A percentile compares a stretch with the other conserved stretches of the same genome.
phyloP scores from a whole-genome alignment of 2,329 filamentous ascomycete species.

The Periconia sp. region DNA sequence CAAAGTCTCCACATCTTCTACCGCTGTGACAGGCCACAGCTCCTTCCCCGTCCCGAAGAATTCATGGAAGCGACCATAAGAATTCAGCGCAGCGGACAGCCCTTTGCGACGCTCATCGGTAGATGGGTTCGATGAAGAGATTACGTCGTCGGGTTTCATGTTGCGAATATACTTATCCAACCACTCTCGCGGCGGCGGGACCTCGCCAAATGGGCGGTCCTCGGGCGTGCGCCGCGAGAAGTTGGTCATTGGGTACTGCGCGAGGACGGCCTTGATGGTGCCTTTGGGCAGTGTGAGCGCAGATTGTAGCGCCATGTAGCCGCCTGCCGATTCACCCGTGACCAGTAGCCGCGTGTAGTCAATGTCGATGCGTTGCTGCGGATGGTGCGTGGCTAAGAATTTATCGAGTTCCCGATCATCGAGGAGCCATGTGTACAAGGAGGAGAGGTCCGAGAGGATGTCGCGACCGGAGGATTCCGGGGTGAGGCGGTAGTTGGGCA shows the following conservation, averaged over 20 bases:
- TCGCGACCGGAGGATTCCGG: constrained; percentile 52
- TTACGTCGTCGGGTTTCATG: constrained; percentile 17
- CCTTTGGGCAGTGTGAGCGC: constrained; percentile 21
- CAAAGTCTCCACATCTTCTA: constrained; percentile 25
- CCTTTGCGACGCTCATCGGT: constrained; percentile 9
- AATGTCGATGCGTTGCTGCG: constrained; percentile 8
- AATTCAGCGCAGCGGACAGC: constrained; percentile 19
- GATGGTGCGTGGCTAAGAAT: constrained; percentile 23
- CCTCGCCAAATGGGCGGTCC: constrained; percentile 2
- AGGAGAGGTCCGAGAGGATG: constrained; percentile 50
- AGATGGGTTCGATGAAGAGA: constrained; percentile 22
- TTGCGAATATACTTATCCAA: constrained; percentile 26
- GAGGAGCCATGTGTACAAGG: constrained; percentile 52
- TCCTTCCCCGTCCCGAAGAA: constrained; percentile 28
- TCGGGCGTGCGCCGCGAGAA: constrained; percentile 6
- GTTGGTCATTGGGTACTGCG: constrained; percentile 34
- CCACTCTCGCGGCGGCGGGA: constrained; percentile 11
- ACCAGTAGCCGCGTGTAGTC: constrained; percentile 34
- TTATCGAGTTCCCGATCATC: not conserved
- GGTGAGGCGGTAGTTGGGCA: constrained; percentile 55
- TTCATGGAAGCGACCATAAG: constrained; percentile 23
- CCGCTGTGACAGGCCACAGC: constrained; percentile 27
- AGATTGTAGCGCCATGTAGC: constrained; percentile 41
- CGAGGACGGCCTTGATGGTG: constrained; percentile 24
- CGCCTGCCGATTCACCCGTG: constrained; percentile 43